A percentile compares a stretch with the other conserved stretches of the same genome.
phyloP scores from a whole-genome alignment of 805 yeast species.

The Candida maesae region DNA sequence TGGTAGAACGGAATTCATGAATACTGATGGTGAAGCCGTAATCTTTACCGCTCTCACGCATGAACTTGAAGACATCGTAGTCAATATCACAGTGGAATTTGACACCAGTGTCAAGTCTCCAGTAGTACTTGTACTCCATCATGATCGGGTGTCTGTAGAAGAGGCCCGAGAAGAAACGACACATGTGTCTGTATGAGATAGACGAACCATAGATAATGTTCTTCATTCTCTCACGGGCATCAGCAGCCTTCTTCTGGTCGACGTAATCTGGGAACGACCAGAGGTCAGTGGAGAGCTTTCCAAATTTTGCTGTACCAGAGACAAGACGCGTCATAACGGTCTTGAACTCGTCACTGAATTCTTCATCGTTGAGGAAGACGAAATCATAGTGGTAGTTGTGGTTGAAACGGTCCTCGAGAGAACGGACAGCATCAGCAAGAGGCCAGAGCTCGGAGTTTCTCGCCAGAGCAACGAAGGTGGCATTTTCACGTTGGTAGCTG shows the following conservation, averaged over 20 bases:
- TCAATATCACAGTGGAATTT: slow-evolving; percentile 78
- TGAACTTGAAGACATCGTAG: slow-evolving; percentile 76
- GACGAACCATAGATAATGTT: slow-evolving; percentile 62
- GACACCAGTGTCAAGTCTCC: slow-evolving; percentile 93
- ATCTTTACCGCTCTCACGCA: slow-evolving; percentile 70
- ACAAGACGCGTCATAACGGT: slow-evolving; percentile 59
- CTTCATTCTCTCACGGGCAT: slow-evolving; percentile 50
- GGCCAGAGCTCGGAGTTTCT: slow-evolving; percentile 69
- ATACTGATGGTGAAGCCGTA: slow-evolving; percentile 79
- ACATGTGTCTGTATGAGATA: slow-evolving; percentile 81
- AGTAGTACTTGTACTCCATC: slow-evolving; percentile 80
- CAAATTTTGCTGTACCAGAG: slow-evolving; percentile 77
- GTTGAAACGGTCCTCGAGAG: slow-evolving; percentile 89
- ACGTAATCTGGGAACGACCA: slow-evolving; percentile 89
- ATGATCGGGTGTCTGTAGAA: slow-evolving; percentile 75
- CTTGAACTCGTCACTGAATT: slow-evolving; percentile 78
- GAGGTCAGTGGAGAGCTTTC: slow-evolving; percentile 74
- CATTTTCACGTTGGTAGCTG: slow-evolving; percentile 47
- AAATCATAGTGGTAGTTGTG: slow-evolving; percentile 80
- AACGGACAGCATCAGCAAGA: slow-evolving; percentile 61
- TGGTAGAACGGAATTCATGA: slow-evolving; percentile 70
- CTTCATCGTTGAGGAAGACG: slow-evolving; percentile 90
- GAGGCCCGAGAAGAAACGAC: slow-evolving; percentile 87
- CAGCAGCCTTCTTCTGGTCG: slow-evolving; percentile 63
- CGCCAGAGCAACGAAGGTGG: slow-evolving; percentile 78